phyloP scores from a whole-genome alignment of 768 basidiomycete genomes.

The Pulveroboletus ravenelii region DNA sequence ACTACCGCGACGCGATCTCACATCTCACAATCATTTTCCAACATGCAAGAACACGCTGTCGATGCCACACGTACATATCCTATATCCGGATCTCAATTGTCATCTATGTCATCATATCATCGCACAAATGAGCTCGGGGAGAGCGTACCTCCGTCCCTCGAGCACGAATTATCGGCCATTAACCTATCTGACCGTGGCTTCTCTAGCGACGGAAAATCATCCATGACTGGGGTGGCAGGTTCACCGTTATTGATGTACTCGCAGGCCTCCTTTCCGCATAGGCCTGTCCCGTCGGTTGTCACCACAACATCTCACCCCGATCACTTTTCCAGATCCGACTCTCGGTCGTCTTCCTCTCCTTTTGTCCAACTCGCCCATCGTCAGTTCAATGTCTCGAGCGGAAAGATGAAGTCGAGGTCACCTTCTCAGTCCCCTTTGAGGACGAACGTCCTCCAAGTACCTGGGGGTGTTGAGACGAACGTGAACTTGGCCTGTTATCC shows the following conservation, averaged over 20 bases:
- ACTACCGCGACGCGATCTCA: conserved; percentile 39
- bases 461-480: conserved; percentile 13
- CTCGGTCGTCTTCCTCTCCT: conserved; percentile 7
- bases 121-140: conserved; percentile 14
- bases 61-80: conserved; percentile 28
- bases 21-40: conserved; percentile 16
- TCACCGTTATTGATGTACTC: conserved; percentile 16
- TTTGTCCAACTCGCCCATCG: conserved; percentile 24
- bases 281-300: conserved; percentile 46
- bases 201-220: conserved; percentile 4
- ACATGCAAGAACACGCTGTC: conserved; percentile 19
- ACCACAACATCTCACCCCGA: conserved; percentile 39
- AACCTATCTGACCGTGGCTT: conserved; percentile 16
- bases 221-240: background rate
- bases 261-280: conserved; percentile 33
- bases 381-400: conserved; percentile 18
- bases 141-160: conserved; percentile 15
- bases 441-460: conserved; percentile 15
- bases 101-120: conserved; percentile 34
- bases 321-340: conserved; percentile 13
- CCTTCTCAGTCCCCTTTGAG: conserved; percentile 31
- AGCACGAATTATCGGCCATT: conserved; percentile 19
- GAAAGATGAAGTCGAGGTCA: conserved; percentile 28
- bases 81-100: conserved; percentile 28
- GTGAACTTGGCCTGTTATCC: conserved; percentile 7